Percentiles rank a stretch among this genome's conserved stretches.
Evolutionary conservation across 257 asterid species (phyloP).

Genomic region (Nicotiana tabacum): DNA sequence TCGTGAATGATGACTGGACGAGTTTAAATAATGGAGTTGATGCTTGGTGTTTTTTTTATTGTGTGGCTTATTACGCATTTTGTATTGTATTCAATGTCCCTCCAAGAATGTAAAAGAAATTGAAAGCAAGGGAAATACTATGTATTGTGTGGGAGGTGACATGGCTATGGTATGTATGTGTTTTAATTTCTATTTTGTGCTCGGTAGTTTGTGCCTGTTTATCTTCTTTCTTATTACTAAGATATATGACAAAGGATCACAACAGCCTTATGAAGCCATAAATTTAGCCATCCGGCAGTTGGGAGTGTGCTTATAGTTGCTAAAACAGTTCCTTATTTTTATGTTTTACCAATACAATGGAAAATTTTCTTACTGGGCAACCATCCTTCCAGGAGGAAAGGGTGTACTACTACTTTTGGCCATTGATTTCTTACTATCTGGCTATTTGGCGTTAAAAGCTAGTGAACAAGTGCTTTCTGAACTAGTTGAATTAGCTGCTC

Average conservation of each 20-base stretch:
- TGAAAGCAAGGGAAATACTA: background rate
- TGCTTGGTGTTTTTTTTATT: background rate
- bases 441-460: no score
- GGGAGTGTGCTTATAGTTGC: no score
- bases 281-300: no score
- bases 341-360: no score
- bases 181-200: background rate
- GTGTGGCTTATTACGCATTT: background rate
- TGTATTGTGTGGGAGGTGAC: background rate
- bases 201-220: background rate
- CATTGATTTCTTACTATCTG: no score
- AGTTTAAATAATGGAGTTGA: background rate
- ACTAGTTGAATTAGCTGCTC: no score
- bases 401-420: no score
- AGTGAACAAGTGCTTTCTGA: no score
- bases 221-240: background rate
- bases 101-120: background rate
- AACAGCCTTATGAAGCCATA: background rate
- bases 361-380: no score
- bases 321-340: no score
- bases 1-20: background rate
- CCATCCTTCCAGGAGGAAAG: no score
- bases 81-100: background rate
- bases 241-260: background rate
- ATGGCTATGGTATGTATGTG: background rate